A percentile compares a stretch with the other conserved stretches of the same genome.
phyloP scores from a whole-genome alignment of 2,329 filamentous ascomycete genomes.

The Phyllosticta capitalensis region DNA sequence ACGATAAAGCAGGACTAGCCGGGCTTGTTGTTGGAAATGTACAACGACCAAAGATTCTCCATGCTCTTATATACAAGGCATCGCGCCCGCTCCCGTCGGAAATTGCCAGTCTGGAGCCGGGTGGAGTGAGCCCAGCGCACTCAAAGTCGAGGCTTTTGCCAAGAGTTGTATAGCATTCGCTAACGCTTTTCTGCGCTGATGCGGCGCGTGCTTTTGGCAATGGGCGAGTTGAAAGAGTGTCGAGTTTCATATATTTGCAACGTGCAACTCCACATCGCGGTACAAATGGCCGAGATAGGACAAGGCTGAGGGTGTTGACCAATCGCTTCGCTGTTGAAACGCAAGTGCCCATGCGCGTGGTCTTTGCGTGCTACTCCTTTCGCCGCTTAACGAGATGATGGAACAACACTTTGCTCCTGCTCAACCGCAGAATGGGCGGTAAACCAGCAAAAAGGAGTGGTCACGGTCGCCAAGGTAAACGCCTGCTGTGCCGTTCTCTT shows the following conservation, averaged over 20 bases:
- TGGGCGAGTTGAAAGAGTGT: background rate
- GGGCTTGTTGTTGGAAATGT: too few relatives aligned
- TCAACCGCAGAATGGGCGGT: background rate
- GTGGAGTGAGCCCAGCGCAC: background rate
- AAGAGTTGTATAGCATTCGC: constrained; percentile 4
- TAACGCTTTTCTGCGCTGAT: constrained; percentile 2
- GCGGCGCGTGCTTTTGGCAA: background rate
- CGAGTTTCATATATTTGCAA: background rate
- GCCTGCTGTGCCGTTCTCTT: background rate
- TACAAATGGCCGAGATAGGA: background rate
- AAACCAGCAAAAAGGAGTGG: background rate
- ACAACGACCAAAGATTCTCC: background rate
- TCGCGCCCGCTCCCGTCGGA: background rate
- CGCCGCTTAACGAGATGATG: background rate
- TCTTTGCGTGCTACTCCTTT: background rate
- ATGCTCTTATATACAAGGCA: constrained; percentile 1
- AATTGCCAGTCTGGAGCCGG: background rate
- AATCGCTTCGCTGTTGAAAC: background rate
- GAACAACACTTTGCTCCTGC: background rate
- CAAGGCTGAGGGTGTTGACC: background rate
- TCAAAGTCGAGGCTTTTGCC: background rate
- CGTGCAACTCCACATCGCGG: background rate
- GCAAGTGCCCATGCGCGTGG: background rate
- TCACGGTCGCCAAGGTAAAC: background rate
- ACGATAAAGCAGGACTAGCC: background rate